Conservation (phyloP, 2,329 filamentous ascomycete genomes). For the Sordariomycetes sp. region DNA sequence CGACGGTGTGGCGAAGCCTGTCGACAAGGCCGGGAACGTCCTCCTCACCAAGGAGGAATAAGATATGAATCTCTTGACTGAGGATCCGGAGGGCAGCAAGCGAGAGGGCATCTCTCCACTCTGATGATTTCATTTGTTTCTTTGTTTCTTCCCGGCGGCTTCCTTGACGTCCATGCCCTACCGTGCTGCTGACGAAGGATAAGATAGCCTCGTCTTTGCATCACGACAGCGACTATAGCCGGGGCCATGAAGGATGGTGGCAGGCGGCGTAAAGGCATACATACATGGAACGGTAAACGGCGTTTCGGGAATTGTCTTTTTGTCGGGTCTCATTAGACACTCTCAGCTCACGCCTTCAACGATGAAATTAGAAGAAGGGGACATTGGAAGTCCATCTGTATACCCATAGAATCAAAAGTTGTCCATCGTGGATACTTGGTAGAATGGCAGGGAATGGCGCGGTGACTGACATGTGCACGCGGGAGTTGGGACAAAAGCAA, state of each 20-base stretch:
- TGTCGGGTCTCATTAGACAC: not conserved
- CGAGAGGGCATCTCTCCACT: not conserved
- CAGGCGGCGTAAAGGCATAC: not conserved
- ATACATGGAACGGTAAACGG: not conserved
- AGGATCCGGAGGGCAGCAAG: too few species aligned
- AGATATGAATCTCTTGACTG: too few species aligned
- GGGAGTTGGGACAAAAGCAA: not conserved
- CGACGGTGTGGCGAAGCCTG: slow-evolving; percentile 13
- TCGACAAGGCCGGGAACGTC: not conserved
- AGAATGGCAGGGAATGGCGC: not conserved
- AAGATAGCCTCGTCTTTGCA: not conserved
- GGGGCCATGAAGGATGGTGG: not conserved
- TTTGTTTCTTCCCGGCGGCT: not conserved
- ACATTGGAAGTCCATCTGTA: too few species aligned
- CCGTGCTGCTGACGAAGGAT: not conserved
- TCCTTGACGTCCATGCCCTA: not conserved
- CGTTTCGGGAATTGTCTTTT: not conserved
- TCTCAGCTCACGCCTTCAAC: not conserved
- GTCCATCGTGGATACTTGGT: not conserved
- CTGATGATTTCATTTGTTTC: not conserved
- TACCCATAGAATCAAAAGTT: too few species aligned
- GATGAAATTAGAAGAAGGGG: not conserved
- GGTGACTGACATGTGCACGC: not conserved
- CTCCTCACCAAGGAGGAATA: too few species aligned
- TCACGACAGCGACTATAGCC: not conserved